A percentile compares a stretch with the other conserved stretches of the same genome.
These are phyloP conservation scores for Colletotrichum tofieldiae DNA, from an alignment of 2,329 filamentous ascomycete species.

Conservation along the genomic window DNA sequence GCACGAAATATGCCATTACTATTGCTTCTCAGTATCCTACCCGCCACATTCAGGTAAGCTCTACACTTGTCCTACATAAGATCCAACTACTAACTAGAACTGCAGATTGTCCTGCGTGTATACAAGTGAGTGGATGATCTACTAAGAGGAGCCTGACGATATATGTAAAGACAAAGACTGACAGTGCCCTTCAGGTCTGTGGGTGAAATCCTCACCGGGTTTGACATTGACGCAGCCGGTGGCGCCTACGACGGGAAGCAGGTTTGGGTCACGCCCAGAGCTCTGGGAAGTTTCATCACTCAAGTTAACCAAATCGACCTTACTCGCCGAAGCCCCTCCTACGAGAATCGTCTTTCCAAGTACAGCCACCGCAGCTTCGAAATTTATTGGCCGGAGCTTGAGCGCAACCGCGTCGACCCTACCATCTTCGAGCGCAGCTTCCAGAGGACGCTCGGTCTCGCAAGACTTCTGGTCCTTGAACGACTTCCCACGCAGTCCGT, in stretches of 20 bases:
- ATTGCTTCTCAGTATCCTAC: constrained; percentile 89
- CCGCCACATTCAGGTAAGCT: constrained; percentile 77
- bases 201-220: constrained; percentile 80
- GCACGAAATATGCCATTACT: constrained; percentile 90
- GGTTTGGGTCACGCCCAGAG: constrained; percentile 84
- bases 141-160: not conserved
- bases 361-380: constrained; percentile 90
- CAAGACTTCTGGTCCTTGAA: constrained; percentile 85
- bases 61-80: no score
- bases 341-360: constrained; percentile 89
- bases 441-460: constrained; percentile 80
- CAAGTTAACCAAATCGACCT: constrained; percentile 88
- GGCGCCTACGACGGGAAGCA: constrained; percentile 86
- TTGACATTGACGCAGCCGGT: constrained; percentile 89
- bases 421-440: constrained; percentile 91
- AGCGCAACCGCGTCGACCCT: constrained; percentile 83
- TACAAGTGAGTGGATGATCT: constrained; percentile 82
- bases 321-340: constrained; percentile 84
- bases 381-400: constrained; percentile 82
- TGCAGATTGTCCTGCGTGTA: constrained; percentile 84
- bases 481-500: constrained; percentile 79
- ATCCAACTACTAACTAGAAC: constrained; percentile 34
- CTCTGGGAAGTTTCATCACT: constrained; percentile 84
- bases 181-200: constrained; percentile 1
- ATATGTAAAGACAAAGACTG: constrained; percentile 44